Percentiles rank a stretch among this genome's conserved stretches.
Evolutionary conservation across 257 asterid species (phyloP).

Genomic region (Cinchona pubescens): DNA sequence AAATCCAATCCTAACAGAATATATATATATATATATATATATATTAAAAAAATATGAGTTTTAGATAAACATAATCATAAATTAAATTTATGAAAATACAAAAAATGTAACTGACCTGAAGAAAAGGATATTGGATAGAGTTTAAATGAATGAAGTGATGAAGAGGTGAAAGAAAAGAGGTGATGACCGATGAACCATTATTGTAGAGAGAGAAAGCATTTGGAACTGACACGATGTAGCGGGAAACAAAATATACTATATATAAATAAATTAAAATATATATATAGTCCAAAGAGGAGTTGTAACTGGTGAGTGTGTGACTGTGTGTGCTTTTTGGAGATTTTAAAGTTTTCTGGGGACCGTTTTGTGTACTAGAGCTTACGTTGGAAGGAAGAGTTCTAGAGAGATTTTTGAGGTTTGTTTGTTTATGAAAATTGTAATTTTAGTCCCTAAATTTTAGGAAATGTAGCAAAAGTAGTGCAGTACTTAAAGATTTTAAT

Average conservation of each 20-base stretch:
- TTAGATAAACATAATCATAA: background rate
- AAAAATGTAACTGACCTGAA: conserved; percentile 2
- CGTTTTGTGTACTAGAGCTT: background rate
- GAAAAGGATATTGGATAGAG: background rate
- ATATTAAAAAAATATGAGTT: too few species aligned
- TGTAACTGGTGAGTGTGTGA: conserved; percentile 11
- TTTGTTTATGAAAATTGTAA: too few species aligned
- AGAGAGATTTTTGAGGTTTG: too few species aligned
- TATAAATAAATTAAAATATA: too few species aligned
- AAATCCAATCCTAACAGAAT: too few species aligned
- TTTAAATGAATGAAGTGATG: background rate
- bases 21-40: too few species aligned
- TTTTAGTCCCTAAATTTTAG: too few species aligned
- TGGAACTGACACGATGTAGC: conserved; percentile 13
- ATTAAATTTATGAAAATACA: background rate
- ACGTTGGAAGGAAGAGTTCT: too few species aligned
- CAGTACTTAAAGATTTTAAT: too few species aligned
- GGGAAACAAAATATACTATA: conserved; percentile 14
- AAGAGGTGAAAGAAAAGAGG: background rate
- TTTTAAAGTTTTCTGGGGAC: conserved; percentile 1
- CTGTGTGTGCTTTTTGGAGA: background rate
- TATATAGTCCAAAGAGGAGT: conserved; percentile 5
- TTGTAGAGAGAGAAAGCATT: background rate
- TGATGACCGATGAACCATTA: background rate
- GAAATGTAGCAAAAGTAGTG: too few species aligned